Conservation (phyloP, 106 monocot species). For the Vanilla planifolia region DNA sequence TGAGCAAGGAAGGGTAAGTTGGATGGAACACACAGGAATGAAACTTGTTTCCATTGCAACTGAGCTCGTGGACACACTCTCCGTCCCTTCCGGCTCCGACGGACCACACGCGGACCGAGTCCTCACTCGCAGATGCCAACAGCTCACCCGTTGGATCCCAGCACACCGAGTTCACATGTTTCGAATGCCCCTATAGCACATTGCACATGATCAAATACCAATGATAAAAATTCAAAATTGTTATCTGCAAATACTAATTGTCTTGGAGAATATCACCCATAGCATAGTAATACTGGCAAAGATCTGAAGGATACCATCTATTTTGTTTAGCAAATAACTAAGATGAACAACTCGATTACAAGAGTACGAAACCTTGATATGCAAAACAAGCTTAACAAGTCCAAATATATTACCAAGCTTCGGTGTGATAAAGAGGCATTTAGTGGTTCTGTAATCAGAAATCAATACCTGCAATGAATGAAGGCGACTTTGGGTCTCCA, state of each 20-base stretch:
- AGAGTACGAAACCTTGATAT: too few species aligned
- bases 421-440: too few species aligned
- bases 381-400: too few species aligned
- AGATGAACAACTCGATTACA: too few species aligned
- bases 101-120: slow-evolving; percentile 55
- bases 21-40: slow-evolving; percentile 64
- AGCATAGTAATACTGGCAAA: too few species aligned
- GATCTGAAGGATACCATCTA: too few species aligned
- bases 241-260: too few species aligned
- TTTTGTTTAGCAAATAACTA: too few species aligned
- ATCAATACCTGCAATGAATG: slow-evolving; percentile 32
- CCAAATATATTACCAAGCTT: too few species aligned
- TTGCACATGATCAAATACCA: not conserved
- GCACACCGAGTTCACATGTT: slow-evolving; percentile 38
- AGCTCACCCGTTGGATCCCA: slow-evolving; percentile 50
- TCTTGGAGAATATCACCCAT: too few species aligned
- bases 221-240: not conserved
- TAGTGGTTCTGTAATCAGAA: too few species aligned
- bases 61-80: slow-evolving; percentile 41
- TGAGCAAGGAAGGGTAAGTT: slow-evolving; percentile 27
- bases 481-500: slow-evolving; percentile 29
- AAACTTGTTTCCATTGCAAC: slow-evolving; percentile 46
- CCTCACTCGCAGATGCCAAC: slow-evolving; percentile 57
- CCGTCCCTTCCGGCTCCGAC: slow-evolving; percentile 52
- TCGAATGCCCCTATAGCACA: slow-evolving; percentile 36